phyloP scores from a whole-genome alignment of 2,329 filamentous ascomycete genomes.

The Colletotrichum eleusines region DNA sequence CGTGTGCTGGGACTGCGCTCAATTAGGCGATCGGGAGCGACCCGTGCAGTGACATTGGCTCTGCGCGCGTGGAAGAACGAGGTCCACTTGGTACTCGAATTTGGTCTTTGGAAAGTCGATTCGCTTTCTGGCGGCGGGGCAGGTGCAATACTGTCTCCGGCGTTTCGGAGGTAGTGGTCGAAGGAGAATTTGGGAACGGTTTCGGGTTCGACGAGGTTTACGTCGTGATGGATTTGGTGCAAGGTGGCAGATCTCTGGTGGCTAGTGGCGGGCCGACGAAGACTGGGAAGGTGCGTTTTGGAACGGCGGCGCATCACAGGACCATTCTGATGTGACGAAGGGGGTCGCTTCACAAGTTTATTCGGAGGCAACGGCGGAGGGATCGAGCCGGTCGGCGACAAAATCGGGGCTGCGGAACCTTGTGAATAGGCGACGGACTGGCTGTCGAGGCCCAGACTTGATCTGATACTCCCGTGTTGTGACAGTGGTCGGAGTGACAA shows the following conservation, averaged over 20 bases:
- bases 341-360: constrained; percentile 81
- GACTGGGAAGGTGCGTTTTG: constrained; percentile 71
- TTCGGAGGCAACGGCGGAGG: constrained; percentile 70
- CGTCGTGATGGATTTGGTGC: constrained; percentile 62
- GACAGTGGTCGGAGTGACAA: constrained; percentile 75
- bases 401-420: constrained; percentile 74
- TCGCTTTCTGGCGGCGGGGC: constrained; percentile 3
- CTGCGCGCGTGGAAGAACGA: constrained; percentile 68
- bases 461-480: constrained; percentile 73
- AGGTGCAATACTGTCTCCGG: background rate
- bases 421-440: constrained; percentile 75
- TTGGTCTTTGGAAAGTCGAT: constrained; percentile 17
- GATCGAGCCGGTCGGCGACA: constrained; percentile 56
- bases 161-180: constrained; percentile 32
- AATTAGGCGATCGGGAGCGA: constrained; percentile 45
- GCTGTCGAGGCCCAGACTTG: constrained; percentile 74
- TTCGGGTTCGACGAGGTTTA: constrained; percentile 43
- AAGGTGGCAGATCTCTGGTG: constrained; percentile 81
- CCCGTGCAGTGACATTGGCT: constrained; percentile 46
- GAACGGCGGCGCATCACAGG: constrained; percentile 61
- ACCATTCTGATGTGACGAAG: constrained; percentile 64
- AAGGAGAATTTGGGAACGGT: constrained; percentile 40
- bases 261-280: constrained; percentile 82
- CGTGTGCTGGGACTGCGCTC: constrained; percentile 47
- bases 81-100: constrained; percentile 57